Conservation (phyloP, 192 early-diverging fungal genomes). For the Pilaira anomala region DNA sequence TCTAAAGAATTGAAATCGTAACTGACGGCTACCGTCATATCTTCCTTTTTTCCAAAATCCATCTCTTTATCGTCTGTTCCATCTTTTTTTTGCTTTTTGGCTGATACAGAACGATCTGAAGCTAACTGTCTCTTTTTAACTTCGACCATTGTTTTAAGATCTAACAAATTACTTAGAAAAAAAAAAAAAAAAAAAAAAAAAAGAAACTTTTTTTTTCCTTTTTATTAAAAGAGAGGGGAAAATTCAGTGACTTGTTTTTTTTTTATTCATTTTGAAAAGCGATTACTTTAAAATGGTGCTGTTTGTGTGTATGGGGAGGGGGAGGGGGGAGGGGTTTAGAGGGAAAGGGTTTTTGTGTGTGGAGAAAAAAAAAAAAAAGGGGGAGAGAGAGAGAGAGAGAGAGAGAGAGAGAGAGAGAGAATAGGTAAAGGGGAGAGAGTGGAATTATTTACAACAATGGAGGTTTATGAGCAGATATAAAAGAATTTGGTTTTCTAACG, state of each 20-base stretch:
- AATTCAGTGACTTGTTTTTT: too few species aligned
- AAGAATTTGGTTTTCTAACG: constrained; percentile 15
- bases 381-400: background rate
- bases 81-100: constrained; percentile 7
- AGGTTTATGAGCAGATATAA: constrained; percentile 20
- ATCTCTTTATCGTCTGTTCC: background rate
- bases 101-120: background rate
- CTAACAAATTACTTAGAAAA: too few species aligned
- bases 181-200: background rate
- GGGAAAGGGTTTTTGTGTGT: too few species aligned
- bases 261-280: too few species aligned
- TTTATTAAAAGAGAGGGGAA: background rate
- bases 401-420: background rate
- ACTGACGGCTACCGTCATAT: constrained; percentile 28
- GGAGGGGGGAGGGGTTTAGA: too few species aligned
- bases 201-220: background rate
- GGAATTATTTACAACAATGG: constrained; percentile 14
- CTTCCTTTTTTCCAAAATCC: constrained; percentile 1
- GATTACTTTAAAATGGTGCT: too few species aligned
- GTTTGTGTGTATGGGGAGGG: too few species aligned
- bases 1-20: constrained; percentile 73
- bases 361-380: too few species aligned
- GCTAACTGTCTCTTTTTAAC: constrained; percentile 13
- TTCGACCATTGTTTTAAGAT: background rate
- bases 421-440: background rate